A percentile compares a stretch with the other conserved stretches of the same genome.
phyloP scores from a whole-genome alignment of 2,329 filamentous ascomycete genomes.

The Xylaria sp. region DNA sequence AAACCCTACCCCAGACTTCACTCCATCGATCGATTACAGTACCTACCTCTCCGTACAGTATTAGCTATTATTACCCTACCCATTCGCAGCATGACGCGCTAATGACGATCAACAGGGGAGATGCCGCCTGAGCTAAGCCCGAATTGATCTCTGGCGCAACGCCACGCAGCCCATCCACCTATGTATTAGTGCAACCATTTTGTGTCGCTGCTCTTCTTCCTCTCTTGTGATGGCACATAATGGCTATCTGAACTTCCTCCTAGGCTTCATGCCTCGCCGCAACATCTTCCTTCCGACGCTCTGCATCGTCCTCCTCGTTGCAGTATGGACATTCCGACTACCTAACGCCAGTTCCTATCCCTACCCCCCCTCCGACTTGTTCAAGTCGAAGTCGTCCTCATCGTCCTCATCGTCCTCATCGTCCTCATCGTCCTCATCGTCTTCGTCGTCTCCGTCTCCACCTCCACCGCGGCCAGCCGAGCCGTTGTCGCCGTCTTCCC shows the following conservation, averaged over 20 bases:
- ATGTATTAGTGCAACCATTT: constrained; percentile 18
- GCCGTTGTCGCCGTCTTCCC: background rate
- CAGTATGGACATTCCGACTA: constrained; percentile 46
- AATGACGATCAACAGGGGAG: constrained; percentile 13
- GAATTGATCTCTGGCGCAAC: background rate
- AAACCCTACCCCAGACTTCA: background rate
- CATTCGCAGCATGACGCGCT: background rate
- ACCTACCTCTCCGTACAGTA: background rate
- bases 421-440: background rate
- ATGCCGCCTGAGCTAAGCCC: background rate
- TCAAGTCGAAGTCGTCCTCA: constrained; percentile 36
- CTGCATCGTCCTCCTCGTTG: constrained; percentile 46
- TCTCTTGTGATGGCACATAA: constrained; percentile 42
- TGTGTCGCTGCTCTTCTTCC: background rate
- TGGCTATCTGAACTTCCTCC: constrained; percentile 42
- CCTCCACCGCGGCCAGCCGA: background rate
- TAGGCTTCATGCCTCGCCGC: constrained; percentile 48
- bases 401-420: constrained; percentile 7
- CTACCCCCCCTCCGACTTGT: constrained; percentile 37
- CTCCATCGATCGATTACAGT: background rate
- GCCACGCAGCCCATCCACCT: background rate
- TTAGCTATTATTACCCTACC: background rate
- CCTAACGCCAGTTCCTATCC: constrained; percentile 34
- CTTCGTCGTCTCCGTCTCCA: background rate
- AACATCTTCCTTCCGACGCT: constrained; percentile 45